Evolutionary conservation across 306 rosid species (phyloP).

Genomic region (Acacia confusa): DNA sequence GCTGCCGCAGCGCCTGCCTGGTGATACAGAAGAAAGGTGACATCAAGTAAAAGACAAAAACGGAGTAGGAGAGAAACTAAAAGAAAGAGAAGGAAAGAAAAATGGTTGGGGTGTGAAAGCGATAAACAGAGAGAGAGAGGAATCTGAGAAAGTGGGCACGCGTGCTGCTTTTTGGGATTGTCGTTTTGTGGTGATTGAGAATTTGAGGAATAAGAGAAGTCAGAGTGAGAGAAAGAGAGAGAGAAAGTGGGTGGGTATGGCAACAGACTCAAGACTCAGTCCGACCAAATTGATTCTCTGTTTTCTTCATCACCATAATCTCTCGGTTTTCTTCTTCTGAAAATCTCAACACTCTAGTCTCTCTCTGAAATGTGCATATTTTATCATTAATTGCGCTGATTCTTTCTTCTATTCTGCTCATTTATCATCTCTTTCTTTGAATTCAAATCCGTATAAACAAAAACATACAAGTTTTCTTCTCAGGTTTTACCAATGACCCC

Average conservation of each 20-base stretch:
- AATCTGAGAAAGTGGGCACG: slow-evolving; percentile 79
- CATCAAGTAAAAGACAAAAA: slow-evolving; percentile 1
- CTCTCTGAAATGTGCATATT: too few relatives aligned
- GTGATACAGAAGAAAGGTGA: slow-evolving; percentile 13
- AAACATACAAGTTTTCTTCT: too few relatives aligned
- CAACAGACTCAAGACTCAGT: neutral
- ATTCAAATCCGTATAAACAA: too few relatives aligned
- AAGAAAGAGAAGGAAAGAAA: neutral
- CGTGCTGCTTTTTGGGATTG: slow-evolving; percentile 76
- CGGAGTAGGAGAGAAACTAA: neutral
- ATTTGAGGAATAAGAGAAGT: slow-evolving; percentile 31
- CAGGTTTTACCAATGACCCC: neutral
- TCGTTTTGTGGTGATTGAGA: slow-evolving; percentile 63
- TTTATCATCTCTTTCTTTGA: neutral
- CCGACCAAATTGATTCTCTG: slow-evolving; percentile 17
- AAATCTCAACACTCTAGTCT: neutral
- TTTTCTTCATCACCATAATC: neutral
- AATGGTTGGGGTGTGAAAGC: neutral
- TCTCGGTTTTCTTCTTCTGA: neutral
- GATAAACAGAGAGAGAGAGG: slow-evolving; percentile 34
- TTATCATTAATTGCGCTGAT: too few relatives aligned
- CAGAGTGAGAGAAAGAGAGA: neutral
- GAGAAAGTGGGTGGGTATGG: neutral
- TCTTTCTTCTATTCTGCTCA: neutral
- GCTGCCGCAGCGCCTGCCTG: slow-evolving; percentile 46